phyloP scores from a whole-genome alignment of 2,329 filamentous ascomycete genomes.

The Byssoonygena ceratinophila region DNA sequence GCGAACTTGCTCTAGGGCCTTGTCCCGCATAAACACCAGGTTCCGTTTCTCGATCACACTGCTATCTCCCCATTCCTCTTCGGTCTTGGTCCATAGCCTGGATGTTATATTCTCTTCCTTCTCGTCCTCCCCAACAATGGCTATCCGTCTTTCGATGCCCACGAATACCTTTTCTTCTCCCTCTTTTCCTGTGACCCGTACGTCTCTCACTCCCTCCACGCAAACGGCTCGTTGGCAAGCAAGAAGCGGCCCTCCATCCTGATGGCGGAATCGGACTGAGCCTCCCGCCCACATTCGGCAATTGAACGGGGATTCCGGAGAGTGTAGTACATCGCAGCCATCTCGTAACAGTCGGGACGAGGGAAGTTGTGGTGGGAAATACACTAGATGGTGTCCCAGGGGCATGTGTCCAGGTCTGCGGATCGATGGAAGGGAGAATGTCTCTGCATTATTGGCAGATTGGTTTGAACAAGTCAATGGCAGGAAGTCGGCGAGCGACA shows the following conservation, averaged over 20 bases:
- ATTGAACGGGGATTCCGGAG: conserved; percentile 59
- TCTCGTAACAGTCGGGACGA: conserved; percentile 59
- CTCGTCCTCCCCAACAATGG: conserved; percentile 31
- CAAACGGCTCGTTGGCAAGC: conserved; percentile 34
- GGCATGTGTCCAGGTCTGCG: conserved; percentile 24
- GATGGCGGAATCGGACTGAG: conserved; percentile 45
- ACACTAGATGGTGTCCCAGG: conserved; percentile 66
- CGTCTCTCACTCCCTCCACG: conserved; percentile 40
- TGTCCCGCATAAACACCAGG: conserved; percentile 53
- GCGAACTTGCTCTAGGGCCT: conserved; percentile 30
- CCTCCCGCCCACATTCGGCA: conserved; percentile 87
- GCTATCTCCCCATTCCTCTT: conserved; percentile 34
- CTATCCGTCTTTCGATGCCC: conserved; percentile 46
- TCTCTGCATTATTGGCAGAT: conserved; percentile 20
- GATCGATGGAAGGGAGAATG: conserved; percentile 27
- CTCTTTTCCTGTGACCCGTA: conserved; percentile 40
- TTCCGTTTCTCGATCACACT: conserved; percentile 49
- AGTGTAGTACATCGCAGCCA: conserved; percentile 73
- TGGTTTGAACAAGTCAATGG: conserved; percentile 22
- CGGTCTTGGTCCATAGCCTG: conserved; percentile 37
- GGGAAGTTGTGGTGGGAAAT: conserved; percentile 64
- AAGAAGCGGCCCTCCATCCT: conserved; percentile 22
- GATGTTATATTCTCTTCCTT: conserved; percentile 27
- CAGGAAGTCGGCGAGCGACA: conserved; percentile 50
- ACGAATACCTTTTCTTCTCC: conserved; percentile 52